These are phyloP conservation scores for Aspergillus affinis DNA, from an alignment of 495 filamentous ascomycete genomes.

Conservation along the genomic window DNA sequence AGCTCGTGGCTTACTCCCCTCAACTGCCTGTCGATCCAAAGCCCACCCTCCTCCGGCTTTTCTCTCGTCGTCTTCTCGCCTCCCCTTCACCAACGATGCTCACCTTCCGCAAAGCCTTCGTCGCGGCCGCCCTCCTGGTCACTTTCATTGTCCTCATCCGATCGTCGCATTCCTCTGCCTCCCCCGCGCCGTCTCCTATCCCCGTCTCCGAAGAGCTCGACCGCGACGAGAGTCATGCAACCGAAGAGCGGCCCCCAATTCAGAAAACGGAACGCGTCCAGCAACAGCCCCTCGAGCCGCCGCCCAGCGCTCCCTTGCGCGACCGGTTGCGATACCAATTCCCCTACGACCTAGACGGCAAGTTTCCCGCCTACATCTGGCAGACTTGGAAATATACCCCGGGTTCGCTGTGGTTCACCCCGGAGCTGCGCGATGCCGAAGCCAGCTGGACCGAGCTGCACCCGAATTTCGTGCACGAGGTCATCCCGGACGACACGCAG, in stretches of 20 bases:
- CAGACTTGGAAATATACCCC: conserved; percentile 97
- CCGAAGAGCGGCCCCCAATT: conserved; percentile 12
- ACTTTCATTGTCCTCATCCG: conserved; percentile 70
- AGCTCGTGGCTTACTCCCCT: conserved; percentile 5
- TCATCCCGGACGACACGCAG: conserved; percentile 88
- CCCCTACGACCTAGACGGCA: conserved; percentile 80
- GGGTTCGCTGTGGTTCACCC: conserved; percentile 71
- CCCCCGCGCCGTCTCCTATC: conserved; percentile 25
- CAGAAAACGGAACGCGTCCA: conserved; percentile 21
- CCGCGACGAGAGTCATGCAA: conserved; percentile 11
- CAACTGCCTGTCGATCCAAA: conserved; percentile 7
- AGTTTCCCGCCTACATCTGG: conserved; percentile 98
- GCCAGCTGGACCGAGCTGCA: conserved; percentile 90
- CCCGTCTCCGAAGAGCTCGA: conserved; percentile 17
- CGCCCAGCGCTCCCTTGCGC: conserved; percentile 55
- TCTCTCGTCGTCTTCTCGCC: not conserved
- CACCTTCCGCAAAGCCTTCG: conserved; percentile 70
- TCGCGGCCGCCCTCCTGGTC: conserved; percentile 67
- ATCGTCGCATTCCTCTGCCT: conserved; percentile 51
- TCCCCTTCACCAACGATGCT: conserved; percentile 46
- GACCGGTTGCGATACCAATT: conserved; percentile 91
- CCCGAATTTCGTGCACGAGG: conserved; percentile 91
- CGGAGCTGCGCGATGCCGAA: conserved; percentile 74
- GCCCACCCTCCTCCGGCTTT: not conserved
- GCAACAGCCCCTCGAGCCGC: conserved; percentile 40